Percentiles rank a stretch among this genome's conserved stretches.
phyloP scores from a whole-genome alignment of 257 asterid genomes.

The Primulina tabacum region DNA sequence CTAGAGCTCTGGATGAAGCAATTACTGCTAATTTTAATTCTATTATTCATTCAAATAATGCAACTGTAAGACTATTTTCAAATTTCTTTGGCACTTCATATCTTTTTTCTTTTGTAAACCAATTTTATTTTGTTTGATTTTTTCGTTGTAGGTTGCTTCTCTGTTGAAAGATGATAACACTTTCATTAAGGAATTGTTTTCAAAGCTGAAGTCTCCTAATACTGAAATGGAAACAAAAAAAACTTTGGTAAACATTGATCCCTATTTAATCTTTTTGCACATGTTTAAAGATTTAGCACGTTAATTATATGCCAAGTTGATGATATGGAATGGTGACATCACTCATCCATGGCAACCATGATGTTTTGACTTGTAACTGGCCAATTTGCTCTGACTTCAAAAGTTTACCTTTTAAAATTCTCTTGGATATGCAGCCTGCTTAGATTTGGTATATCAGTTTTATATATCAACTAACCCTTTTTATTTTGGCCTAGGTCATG shows the following conservation, averaged over 20 bases:
- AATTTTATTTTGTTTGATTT: slow-evolving; percentile 20
- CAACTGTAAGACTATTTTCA: slow-evolving; percentile 55
- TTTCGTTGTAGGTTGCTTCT: slow-evolving; percentile 63
- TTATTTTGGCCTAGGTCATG: not conserved
- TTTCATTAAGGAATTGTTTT: slow-evolving; percentile 83
- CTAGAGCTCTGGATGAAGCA: slow-evolving; percentile 74
- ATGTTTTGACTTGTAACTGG: not conserved
- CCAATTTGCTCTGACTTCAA: not conserved
- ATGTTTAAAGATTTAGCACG: not conserved
- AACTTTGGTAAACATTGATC: slow-evolving; percentile 52
- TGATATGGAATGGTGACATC: not conserved
- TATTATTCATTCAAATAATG: slow-evolving; percentile 79
- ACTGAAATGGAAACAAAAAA: slow-evolving; percentile 65
- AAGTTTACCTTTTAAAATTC: not conserved
- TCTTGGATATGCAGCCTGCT: not conserved
- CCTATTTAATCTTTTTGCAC: slow-evolving; percentile 8
- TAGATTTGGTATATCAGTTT: not conserved
- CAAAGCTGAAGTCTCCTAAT: slow-evolving; percentile 66
- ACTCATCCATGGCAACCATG: not conserved
- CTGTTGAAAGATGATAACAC: slow-evolving; percentile 78
- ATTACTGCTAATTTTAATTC: slow-evolving; percentile 66
- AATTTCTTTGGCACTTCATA: slow-evolving; percentile 18
- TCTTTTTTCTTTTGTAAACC: slow-evolving; percentile 21
- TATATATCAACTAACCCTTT: not conserved
- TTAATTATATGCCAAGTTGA: not conserved